phyloP scores from a whole-genome alignment of 441 rosid genomes.

The Erysimum cheiri region DNA sequence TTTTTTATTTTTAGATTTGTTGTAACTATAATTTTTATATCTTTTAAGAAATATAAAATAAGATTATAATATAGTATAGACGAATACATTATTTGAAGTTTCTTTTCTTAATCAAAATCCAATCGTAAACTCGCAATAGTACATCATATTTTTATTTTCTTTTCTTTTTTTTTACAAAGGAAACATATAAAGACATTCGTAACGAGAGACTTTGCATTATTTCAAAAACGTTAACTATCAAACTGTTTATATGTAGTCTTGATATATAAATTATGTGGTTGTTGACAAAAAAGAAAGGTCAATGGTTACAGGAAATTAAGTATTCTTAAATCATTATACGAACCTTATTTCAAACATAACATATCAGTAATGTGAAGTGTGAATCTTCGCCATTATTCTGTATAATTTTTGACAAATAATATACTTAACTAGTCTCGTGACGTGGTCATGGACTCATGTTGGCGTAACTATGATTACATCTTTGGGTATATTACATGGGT shows the following conservation, averaged over 20 bases:
- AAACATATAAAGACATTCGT: too few relatives aligned
- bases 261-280: neutral
- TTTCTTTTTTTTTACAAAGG: too few relatives aligned
- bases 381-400: neutral
- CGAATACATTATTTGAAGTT: too few relatives aligned
- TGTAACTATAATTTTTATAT: too few relatives aligned
- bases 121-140: too few relatives aligned
- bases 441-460: constrained; percentile 23
- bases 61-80: too few relatives aligned
- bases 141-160: too few relatives aligned
- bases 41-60: too few relatives aligned
- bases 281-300: constrained; percentile 35
- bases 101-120: too few relatives aligned
- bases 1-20: too few relatives aligned
- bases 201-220: too few relatives aligned
- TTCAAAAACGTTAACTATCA: too few relatives aligned
- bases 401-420: neutral
- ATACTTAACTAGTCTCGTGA: neutral
- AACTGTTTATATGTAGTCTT: neutral
- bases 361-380: neutral
- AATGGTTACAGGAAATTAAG: constrained; percentile 15
- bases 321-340: neutral
- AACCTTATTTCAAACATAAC: neutral
- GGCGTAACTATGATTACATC: constrained; percentile 21
- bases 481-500: neutral